Evolutionary conservation across 2,329 filamentous ascomycete genomes (phyloP), one percentile per base, ranked within the genome.

Genomic region (Botrytis porri): DNA sequence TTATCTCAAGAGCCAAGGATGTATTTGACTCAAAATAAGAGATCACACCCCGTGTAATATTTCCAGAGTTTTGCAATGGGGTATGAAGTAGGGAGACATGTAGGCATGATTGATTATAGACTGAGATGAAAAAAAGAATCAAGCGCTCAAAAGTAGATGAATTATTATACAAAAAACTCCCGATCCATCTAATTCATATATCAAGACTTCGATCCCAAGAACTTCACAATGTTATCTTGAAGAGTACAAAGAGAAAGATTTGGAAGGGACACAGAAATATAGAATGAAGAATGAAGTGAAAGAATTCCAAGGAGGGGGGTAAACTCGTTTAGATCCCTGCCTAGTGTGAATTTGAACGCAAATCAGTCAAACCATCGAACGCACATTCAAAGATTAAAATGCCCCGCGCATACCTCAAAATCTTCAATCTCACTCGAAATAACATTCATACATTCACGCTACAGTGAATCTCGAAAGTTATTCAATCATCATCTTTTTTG

Each of bases 371-470:
- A 71, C 32, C 64, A 29, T 35, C 35, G 16, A 57, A 67, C 64
- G 64, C 64, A 67, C 64, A 67, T 29, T 63, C 60, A 29, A 32
- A n/a, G 37, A 54, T 39, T 51, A 67, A 67, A 67, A 67, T 72
- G 70, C 70, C 70, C 70, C 70, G 70, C 70, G 51, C 62, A 16
- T 6, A 65, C 60, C 61, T 71, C 59, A 65, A 71, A 64, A 71
- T 57, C 29, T 66, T 71, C 48, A 71, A 66, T 66, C 18, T 29
- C 16, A 32, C 20, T 16, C 45, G 54, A 67, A 41, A 57, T 39
- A 61, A 60, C 54, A 29, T 45, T 29, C 54, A 60, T 37, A 60
- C 39, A 29, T 61, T 45, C 67, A 43, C 66, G 16, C 6, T 25
- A 67, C 6, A 41, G 70, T 72, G 54, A 37, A 60, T 41, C 43